These are phyloP conservation scores for Williopsis jadinii DNA, from an alignment of 1,139 yeast species.

Conservation along the genomic window DNA sequence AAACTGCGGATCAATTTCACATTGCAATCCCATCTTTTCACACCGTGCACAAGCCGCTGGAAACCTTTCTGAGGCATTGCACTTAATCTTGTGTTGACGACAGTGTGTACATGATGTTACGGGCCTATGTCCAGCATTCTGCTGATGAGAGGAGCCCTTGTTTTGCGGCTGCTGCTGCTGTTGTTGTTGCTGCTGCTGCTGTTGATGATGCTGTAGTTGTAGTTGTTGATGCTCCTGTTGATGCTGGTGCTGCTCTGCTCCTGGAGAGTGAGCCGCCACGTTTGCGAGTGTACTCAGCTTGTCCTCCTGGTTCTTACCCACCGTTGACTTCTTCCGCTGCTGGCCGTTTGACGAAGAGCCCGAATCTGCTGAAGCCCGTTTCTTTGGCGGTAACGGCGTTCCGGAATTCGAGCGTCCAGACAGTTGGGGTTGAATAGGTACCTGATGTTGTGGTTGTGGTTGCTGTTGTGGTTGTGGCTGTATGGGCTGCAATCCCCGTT, in stretches of 20 bases:
- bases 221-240: not conserved
- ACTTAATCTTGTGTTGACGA: conserved; percentile 88
- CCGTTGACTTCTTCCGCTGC: conserved; percentile 2
- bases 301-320: conserved; percentile 6
- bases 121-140: conserved; percentile 59
- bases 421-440: conserved; percentile 5
- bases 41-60: conserved; percentile 85
- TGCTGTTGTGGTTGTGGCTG: not conserved
- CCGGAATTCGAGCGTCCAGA: conserved; percentile 6
- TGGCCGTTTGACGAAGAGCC: conserved; percentile 2
- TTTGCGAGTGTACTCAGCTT: conserved; percentile 17
- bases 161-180: conserved; percentile 1
- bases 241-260: not conserved
- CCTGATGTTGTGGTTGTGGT: conserved; percentile 2
- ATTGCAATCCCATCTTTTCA: conserved; percentile 66
- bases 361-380: conserved; percentile 7
- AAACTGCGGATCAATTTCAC: conserved; percentile 89
- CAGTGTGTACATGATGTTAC: conserved; percentile 93
- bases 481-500: not conserved
- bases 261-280: conserved; percentile 9
- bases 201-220: not conserved
- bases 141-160: conserved; percentile 5
- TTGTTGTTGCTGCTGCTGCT: not conserved
- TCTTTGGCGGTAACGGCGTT: conserved; percentile 14
- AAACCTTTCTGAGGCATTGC: conserved; percentile 80